Base-by-base conservation (phyloP, 306 rosid genomes). In the Corylus americana region DNA sequence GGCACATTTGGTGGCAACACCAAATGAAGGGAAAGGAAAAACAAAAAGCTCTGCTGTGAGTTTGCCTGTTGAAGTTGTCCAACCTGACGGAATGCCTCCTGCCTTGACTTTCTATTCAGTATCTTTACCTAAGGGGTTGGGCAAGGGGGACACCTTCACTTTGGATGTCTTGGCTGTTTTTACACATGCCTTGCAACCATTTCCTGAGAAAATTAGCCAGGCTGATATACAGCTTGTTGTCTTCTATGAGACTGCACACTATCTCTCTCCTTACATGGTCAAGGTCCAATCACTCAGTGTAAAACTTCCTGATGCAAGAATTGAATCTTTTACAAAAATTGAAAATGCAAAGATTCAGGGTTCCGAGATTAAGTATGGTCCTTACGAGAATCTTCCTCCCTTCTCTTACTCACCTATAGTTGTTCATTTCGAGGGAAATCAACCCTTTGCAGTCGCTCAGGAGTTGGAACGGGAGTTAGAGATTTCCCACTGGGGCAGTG, bases 401-500 rank as follows among this genome's bases (percentile, higher is more conserved):
- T 89, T 82, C 80, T 87, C 97, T 7, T 91, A 77, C 87, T 80
- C 88, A 55, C 96, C 96, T 9, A 80, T 90, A 57, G 92, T 85
- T 73, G 78, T 96, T 85, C 99, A 96, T 85, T 96, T 88, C 64
- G 99, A 93, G 90, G 89, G 86, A 79, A 96, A 93, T 70, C 92
- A 86, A 73, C 93, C 98, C 63, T 93, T 93, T 83, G 98, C 96
- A 10, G 97, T 96, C 64, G 99, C 96, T 61, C 82, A 88, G 80
- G 94, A 93, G 87, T 83, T 96, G 76, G 88, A 85, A 70, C 89
- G 97, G 53, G 99, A 96, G 89, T 83, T 96, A 18, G 98, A 96
- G 86, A 83, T 96, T 84, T 96, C 99, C 64, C 99, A 93, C 76
- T 96, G 99, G 99, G 99, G 99, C 55, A 93, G 88, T 77, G 84